Conservation (phyloP, 192 early-diverging fungal species). For the Coemansia sp. region DNA sequence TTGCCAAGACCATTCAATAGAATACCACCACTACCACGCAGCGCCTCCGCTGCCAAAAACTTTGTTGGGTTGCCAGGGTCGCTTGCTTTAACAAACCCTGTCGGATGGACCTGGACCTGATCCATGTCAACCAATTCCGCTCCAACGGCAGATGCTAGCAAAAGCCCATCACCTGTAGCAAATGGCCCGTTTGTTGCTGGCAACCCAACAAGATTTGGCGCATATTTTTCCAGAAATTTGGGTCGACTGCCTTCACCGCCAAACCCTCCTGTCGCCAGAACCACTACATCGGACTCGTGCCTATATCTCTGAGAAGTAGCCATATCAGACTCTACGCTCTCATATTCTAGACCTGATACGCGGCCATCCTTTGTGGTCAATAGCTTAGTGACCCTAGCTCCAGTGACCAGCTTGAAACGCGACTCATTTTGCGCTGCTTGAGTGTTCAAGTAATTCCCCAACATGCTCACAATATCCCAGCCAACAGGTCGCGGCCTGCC, state of each 20-base stretch:
- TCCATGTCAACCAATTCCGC: conserved; percentile 91
- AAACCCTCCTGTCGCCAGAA: conserved; percentile 95
- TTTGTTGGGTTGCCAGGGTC: conserved; percentile 89
- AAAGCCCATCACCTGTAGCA: conserved; percentile 94
- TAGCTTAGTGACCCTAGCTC: conserved; percentile 77
- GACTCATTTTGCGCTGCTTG: conserved; percentile 62
- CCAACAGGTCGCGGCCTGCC: conserved; percentile 80
- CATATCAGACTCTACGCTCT: conserved; percentile 56
- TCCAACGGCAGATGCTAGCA: conserved; percentile 77
- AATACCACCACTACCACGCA: conserved; percentile 90
- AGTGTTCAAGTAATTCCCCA: conserved; percentile 82
- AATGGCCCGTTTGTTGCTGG: conserved; percentile 95
- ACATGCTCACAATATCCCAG: conserved; percentile 93
- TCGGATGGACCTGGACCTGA: conserved; percentile 97
- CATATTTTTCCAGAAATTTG: conserved; percentile 79
- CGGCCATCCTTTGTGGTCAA: conserved; percentile 63
- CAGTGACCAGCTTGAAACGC: conserved; percentile 77
- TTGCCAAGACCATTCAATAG: conserved; percentile 77
- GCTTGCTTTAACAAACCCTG: conserved; percentile 87
- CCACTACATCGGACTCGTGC: conserved; percentile 62
- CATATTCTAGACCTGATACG: conserved; percentile 83
- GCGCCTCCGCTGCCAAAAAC: conserved; percentile 94
- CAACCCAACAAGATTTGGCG: conserved; percentile 67
- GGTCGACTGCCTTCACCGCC: conserved; percentile 82
- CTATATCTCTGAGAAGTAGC: conserved; percentile 59